phyloP scores from a whole-genome alignment of 345 rosid species.

The Gossypium anomalum region DNA sequence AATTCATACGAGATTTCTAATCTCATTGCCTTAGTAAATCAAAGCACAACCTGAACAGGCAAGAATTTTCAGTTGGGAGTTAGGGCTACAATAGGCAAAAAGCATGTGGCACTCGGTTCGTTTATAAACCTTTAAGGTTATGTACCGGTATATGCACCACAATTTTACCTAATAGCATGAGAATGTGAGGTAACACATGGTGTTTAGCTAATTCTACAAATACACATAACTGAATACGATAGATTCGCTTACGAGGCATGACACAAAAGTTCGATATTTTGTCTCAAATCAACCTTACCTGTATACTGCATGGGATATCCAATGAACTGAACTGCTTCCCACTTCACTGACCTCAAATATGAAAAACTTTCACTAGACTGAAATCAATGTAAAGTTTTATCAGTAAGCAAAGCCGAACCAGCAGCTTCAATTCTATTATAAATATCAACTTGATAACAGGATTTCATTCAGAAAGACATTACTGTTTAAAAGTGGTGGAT shows the following conservation, averaged over 20 bases:
- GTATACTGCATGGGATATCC: not conserved
- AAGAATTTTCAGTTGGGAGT: not conserved
- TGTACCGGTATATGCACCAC: not conserved
- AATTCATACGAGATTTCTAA: not conserved
- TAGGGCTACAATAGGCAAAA: not conserved
- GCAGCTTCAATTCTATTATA: not conserved
- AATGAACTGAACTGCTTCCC: not conserved
- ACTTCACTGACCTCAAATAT: not conserved
- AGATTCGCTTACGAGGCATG: not conserved
- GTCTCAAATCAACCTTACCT: not conserved
- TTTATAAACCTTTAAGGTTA: not conserved
- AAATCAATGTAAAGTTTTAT: not conserved
- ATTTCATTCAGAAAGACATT: not conserved
- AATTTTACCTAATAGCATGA: not conserved
- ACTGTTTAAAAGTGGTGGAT: not conserved
- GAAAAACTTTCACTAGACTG: not conserved
- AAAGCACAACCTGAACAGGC: not conserved
- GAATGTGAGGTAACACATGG: not conserved
- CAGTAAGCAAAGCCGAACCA: not conserved
- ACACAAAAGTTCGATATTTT: not conserved
- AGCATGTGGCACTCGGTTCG: not conserved
- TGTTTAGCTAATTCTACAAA: not conserved
- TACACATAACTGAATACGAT: not conserved
- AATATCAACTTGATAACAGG: not conserved
- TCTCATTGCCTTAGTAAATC: not conserved